phyloP scores from a whole-genome alignment of 768 basidiomycete genomes.

The Suillus clintonianus region DNA sequence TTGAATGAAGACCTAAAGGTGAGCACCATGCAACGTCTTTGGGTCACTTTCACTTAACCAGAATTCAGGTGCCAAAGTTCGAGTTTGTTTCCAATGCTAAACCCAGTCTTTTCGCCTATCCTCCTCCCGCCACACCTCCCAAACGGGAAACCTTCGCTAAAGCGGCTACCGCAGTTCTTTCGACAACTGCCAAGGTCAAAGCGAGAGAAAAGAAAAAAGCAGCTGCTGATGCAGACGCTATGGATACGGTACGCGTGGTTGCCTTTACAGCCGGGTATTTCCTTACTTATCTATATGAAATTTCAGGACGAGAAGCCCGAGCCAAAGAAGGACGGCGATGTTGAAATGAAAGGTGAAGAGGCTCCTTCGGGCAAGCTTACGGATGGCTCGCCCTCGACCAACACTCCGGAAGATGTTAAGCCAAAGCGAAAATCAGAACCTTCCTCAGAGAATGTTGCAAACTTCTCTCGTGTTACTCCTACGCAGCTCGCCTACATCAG shows the following conservation, averaged over 20 bases:
- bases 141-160: constrained; percentile 92
- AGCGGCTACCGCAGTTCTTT: constrained; percentile 92
- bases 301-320: constrained; percentile 57
- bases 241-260: constrained; percentile 69
- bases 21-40: neutral
- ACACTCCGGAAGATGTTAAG: constrained; percentile 47
- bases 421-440: constrained; percentile 73
- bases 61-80: constrained; percentile 83
- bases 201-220: constrained; percentile 93
- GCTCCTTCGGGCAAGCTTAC: constrained; percentile 43
- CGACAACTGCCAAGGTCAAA: constrained; percentile 96
- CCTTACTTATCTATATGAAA: constrained; percentile 15
- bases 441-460: constrained; percentile 70
- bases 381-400: constrained; percentile 57
- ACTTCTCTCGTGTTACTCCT: constrained; percentile 92
- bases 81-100: constrained; percentile 88
- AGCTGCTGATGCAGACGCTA: constrained; percentile 74
- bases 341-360: constrained; percentile 80
- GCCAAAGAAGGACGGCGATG: constrained; percentile 59
- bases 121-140: constrained; percentile 79
- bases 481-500: constrained; percentile 83
- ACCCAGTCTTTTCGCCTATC: constrained; percentile 93
- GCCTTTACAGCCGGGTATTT: neutral
- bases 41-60: constrained; percentile 4
- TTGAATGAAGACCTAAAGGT: constrained; percentile 82